Base-by-base conservation (phyloP, 2,329 filamentous ascomycete genomes). In the Volutella citrinella region DNA sequence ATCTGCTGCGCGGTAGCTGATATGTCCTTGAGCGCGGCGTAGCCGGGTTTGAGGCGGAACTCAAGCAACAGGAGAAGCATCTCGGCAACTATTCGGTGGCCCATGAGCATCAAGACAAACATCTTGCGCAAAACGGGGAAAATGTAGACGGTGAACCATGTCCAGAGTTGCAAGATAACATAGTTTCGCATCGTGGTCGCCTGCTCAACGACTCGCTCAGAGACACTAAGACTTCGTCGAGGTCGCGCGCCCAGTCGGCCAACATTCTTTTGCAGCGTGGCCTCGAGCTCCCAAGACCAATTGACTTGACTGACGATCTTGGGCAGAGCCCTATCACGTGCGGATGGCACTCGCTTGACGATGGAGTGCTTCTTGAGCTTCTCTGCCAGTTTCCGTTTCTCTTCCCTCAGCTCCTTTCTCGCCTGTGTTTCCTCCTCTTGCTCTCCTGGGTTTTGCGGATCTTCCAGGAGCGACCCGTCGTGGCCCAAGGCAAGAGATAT, bases 1-100 rank as follows among this genome's bases (percentile, higher is more conserved):
- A 98, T 82, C 62, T 98, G 93, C 59, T 98, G 93, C 16, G 93
- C 93, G 1, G 91, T 97, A 11, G 93, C 93, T 19, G 90, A 97
- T 27, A 97, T 80, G 57, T 98, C 93, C 59, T 97, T 97, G 36
- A 98, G 66, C 1, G 93, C 93, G 24, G 89, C 82, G 30, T 82
- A 83, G 25, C 84, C 82, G 7, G 87, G 84, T 28, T 83, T 78
- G 16, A 81, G 73, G 20, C 88, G 81, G 80, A 90, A 97, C 63
- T 97, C 91, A 10, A 98, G 69, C 18, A 96, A 59, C 15, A 76
- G 69, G 18, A 98, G 68, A 10, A 96, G 67, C 30, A 84, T 69
- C 60, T 98, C 93, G 14, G 87, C 91, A 26, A 82, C 72, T 23
- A 90, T 69, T 19, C 94, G 82, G 57, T 96, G 87, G 7, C 80